Evolutionary conservation across 148 eudicot genomes (phyloP).

Genomic region (Cornus kousa): DNA sequence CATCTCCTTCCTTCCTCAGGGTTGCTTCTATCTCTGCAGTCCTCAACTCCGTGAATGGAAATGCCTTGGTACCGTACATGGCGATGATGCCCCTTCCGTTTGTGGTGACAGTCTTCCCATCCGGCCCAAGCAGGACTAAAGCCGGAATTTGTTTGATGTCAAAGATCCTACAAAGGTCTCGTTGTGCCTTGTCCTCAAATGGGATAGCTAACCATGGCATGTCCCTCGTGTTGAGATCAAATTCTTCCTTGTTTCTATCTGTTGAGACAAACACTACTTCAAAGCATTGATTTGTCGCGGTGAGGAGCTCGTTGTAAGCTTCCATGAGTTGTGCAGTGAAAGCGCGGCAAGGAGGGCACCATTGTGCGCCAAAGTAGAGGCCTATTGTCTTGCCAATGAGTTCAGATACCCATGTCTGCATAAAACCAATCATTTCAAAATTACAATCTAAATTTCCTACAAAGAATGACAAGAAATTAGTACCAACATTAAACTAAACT

Average conservation of each 20-base stretch:
- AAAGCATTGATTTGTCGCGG: conserved; percentile 25
- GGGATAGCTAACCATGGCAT: conserved; percentile 70
- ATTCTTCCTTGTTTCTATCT: conserved; percentile 46
- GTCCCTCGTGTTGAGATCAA: conserved; percentile 28
- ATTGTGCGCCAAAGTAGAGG: conserved; percentile 56
- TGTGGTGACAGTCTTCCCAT: conserved; percentile 37
- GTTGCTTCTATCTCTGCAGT: conserved; percentile 32
- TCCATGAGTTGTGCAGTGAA: conserved; percentile 46
- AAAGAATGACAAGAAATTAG: neutral
- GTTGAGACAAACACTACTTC: conserved; percentile 54
- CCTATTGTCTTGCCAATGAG: conserved; percentile 55
- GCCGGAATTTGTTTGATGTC: conserved; percentile 47
- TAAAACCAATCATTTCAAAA: neutral
- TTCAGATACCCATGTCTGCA: conserved; percentile 37
- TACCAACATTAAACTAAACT: neutral
- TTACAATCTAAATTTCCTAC: neutral
- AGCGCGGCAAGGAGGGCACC: conserved; percentile 58
- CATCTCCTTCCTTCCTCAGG: conserved; percentile 43
- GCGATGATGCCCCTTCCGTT: conserved; percentile 44
- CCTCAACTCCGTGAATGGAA: conserved; percentile 45
- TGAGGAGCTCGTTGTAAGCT: conserved; percentile 36
- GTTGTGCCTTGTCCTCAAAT: conserved; percentile 36
- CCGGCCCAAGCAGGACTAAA: conserved; percentile 45
- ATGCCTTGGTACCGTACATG: conserved; percentile 43
- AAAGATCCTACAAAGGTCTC: conserved; percentile 52